These are phyloP conservation scores for Stephania japonica DNA, from an alignment of 164 flowering plant genomes.

Conservation along the genomic window DNA sequence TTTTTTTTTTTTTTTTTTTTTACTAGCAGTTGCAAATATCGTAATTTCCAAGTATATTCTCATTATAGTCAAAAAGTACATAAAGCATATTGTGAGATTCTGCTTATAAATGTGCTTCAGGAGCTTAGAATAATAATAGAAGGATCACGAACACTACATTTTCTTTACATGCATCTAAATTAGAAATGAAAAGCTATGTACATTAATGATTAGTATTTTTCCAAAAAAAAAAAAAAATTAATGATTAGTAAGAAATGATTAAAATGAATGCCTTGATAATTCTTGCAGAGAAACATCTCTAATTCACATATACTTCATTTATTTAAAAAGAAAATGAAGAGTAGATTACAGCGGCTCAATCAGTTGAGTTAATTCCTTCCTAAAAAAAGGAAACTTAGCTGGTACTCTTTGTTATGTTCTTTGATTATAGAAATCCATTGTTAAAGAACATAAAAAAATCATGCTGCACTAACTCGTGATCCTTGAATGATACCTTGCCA, in stretches of 20 bases:
- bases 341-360: not conserved
- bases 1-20: too few relatives aligned
- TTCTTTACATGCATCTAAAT: too few relatives aligned
- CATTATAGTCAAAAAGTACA: not conserved
- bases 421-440: not conserved
- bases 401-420: not conserved
- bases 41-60: not conserved
- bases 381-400: not conserved
- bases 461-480: not conserved
- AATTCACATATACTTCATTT: too few relatives aligned
- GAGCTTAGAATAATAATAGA: not conserved
- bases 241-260: not conserved
- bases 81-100: not conserved
- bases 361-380: not conserved
- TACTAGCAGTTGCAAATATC: not conserved
- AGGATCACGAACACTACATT: too few relatives aligned
- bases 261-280: not conserved
- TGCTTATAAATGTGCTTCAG: not conserved
- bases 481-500: conserved; percentile 63
- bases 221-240: too few relatives aligned
- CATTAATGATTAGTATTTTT: too few relatives aligned
- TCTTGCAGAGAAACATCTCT: not conserved
- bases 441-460: not conserved
- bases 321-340: too few relatives aligned
- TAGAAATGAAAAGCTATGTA: too few relatives aligned